Conservation (phyloP, 139 green algal genomes). For the Tetraselmis chui region DNA sequence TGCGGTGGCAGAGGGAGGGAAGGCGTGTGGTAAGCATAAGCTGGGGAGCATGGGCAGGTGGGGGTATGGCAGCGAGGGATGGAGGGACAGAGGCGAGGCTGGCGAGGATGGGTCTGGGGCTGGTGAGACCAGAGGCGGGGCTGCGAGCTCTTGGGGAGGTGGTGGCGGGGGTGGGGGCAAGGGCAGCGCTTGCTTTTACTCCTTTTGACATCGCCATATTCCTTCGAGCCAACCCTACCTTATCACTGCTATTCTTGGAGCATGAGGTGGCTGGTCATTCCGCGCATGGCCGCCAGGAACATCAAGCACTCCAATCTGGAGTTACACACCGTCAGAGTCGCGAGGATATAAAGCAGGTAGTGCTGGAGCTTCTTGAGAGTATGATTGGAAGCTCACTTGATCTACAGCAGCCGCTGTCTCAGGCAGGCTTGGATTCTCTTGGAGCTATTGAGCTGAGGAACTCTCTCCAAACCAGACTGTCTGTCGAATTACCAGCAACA, state of each 20-base stretch:
- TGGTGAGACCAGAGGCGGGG: constrained; percentile 40
- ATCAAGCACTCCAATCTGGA: too few relatives aligned
- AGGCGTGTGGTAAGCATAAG: constrained; percentile 16
- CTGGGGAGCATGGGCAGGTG: constrained; percentile 34
- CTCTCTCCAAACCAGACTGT: not conserved
- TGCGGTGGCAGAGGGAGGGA: not conserved
- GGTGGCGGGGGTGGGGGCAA: not conserved
- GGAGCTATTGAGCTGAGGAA: constrained; percentile 36
- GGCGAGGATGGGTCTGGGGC: constrained; percentile 46
- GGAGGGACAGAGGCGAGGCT: constrained; percentile 36
- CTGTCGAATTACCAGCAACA: not conserved
- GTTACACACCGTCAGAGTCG: too few relatives aligned
- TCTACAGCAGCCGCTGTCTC: constrained; percentile 35
- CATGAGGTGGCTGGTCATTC: too few relatives aligned
- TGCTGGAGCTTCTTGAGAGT: not conserved
- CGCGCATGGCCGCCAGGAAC: too few relatives aligned
- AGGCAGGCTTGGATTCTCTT: constrained; percentile 38
- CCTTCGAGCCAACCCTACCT: not conserved
- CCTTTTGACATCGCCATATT: not conserved
- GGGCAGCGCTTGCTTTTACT: not conserved
- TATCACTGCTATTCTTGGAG: too few relatives aligned
- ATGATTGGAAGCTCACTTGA: constrained; percentile 6
- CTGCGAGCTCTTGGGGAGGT: constrained; percentile 38
- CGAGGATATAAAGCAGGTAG: not conserved
- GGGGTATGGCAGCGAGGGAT: constrained; percentile 38